Conservation (phyloP, 306 rosid species). For the Carpinus viminea region DNA sequence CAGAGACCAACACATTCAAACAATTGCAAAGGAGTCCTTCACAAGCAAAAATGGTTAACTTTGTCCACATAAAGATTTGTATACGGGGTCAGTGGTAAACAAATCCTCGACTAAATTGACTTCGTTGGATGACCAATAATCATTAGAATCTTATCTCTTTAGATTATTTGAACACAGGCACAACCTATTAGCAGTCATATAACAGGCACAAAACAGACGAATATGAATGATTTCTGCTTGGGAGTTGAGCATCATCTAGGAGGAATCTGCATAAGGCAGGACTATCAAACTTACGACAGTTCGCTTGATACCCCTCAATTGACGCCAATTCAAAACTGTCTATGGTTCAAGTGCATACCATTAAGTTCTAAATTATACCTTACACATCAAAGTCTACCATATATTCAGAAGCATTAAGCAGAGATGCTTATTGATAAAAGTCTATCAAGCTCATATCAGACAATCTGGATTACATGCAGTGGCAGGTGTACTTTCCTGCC, state of each 20-base stretch:
- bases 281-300: not conserved
- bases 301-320: no score
- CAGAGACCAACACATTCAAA: constrained; percentile 7
- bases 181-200: not conserved
- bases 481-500: not conserved
- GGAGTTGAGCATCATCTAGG: not conserved
- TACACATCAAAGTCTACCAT: not conserved
- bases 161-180: not conserved
- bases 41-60: not conserved
- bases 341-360: not conserved
- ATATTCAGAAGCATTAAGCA: not conserved
- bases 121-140: not conserved
- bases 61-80: not conserved
- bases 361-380: not conserved
- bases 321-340: not conserved
- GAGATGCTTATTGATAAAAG: not conserved
- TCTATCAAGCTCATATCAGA: not conserved
- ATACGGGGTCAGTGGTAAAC: not conserved
- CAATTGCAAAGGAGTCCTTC: not conserved
- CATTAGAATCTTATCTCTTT: not conserved
- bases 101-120: not conserved
- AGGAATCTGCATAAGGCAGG: not conserved
- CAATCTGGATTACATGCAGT: not conserved
- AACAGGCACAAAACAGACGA: not conserved
- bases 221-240: not conserved